Evolutionary conservation across 805 yeast genomes (phyloP).

Genomic region (Helenozyma baotianmanensis): DNA sequence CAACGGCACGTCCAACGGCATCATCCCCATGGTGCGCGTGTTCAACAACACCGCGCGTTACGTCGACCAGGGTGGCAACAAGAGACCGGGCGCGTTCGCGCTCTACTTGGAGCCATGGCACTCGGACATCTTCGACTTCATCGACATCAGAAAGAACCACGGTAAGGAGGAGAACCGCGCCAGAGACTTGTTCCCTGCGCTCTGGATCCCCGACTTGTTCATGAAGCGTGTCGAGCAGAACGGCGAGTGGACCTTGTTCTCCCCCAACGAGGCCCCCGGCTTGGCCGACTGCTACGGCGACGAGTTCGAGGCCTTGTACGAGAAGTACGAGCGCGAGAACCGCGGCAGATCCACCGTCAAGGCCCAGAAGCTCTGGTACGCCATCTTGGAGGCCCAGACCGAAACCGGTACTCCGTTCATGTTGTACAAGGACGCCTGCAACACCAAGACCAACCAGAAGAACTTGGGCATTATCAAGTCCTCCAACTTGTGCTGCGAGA

Average conservation of each 20-base stretch:
- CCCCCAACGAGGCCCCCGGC: conserved; percentile 58
- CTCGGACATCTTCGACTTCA: conserved; percentile 53
- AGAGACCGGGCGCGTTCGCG: conserved; percentile 63
- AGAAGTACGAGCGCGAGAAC: conserved; percentile 47
- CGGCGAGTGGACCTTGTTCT: conserved; percentile 54
- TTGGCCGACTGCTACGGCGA: conserved; percentile 52
- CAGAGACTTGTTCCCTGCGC: conserved; percentile 58
- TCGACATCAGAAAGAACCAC: conserved; percentile 58
- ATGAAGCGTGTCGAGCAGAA: conserved; percentile 57
- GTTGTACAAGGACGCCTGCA: conserved; percentile 62
- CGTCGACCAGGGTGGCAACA: conserved; percentile 64
- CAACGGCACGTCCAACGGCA: conserved; percentile 59
- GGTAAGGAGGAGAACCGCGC: conserved; percentile 63
- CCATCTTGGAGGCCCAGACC: conserved; percentile 58
- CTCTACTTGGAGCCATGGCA: conserved; percentile 63
- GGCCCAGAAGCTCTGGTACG: conserved; percentile 60
- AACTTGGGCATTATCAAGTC: conserved; percentile 58
- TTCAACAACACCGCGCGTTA: conserved; percentile 61
- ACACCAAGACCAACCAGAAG: conserved; percentile 54
- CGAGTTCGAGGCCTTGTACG: conserved; percentile 50
- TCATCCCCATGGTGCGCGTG: conserved; percentile 59
- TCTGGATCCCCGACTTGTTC: conserved; percentile 61
- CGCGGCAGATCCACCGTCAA: conserved; percentile 47
- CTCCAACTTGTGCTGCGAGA: conserved; percentile 59
- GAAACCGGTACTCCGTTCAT: conserved; percentile 65